These are phyloP conservation scores for Pulchroboletus neoregius DNA, from an alignment of 1,284 basidiomycete genomes.

Conservation along the genomic window DNA sequence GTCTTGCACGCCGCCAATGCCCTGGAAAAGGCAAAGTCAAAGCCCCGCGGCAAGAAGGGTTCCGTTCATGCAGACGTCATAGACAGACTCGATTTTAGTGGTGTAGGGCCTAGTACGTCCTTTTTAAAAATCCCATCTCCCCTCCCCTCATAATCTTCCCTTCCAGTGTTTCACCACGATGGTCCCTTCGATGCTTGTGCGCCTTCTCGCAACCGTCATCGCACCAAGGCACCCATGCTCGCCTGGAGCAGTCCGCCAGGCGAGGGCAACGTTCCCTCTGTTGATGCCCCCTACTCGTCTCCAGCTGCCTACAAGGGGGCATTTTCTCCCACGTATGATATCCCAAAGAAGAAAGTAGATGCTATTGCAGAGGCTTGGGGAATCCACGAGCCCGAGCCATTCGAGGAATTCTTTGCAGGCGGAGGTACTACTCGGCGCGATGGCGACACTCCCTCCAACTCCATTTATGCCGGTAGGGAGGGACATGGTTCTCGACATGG, in stretches of 20 bases:
- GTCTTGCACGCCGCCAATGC: conserved; percentile 38
- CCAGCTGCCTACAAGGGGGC: conserved; percentile 46
- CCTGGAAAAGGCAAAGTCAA: conserved; percentile 53
- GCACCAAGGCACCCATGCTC: conserved; percentile 73
- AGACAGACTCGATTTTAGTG: conserved; percentile 60
- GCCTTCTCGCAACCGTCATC: conserved; percentile 77
- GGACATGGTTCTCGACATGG: conserved; percentile 32
- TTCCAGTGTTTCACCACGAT: conserved; percentile 80
- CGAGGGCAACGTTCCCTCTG: conserved; percentile 36
- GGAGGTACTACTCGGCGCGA: conserved; percentile 45
- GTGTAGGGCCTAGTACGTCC: conserved; percentile 70
- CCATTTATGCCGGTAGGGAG: conserved; percentile 60
- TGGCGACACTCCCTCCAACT: conserved; percentile 57
- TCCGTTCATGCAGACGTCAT: conserved; percentile 67
- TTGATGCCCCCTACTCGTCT: conserved; percentile 50
- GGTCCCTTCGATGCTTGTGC: conserved; percentile 86
- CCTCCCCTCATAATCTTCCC: conserved; percentile 10
- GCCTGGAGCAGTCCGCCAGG: conserved; percentile 61
- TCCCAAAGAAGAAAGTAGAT: conserved; percentile 71
- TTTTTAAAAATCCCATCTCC: background rate
- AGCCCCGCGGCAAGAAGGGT: conserved; percentile 59
- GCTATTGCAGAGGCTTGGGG: conserved; percentile 85
- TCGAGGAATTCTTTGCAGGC: conserved; percentile 82
- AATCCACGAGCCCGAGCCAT: conserved; percentile 83
- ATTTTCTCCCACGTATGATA: conserved; percentile 47